phyloP scores from a whole-genome alignment of 23 red algal genomes.

The Cyanidiococcus yangmingshanensis region DNA sequence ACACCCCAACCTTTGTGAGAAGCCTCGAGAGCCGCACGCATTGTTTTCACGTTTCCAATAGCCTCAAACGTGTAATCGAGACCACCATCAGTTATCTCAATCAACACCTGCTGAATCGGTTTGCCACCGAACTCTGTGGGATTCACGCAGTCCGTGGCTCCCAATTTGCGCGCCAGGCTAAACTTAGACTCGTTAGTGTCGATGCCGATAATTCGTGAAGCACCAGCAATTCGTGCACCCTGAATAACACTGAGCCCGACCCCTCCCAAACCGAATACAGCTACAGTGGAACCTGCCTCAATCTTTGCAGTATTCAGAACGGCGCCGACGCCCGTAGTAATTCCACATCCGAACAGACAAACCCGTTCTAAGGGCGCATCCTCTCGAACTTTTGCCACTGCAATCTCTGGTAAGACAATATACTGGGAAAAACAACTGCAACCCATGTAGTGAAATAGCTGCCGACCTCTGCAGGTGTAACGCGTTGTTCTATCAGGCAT shows the following conservation, averaged over 20 bases:
- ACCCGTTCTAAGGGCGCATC: constrained; percentile 65
- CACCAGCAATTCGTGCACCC: constrained; percentile 58
- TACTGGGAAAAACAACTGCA: constrained; percentile 75
- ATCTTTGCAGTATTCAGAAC: constrained; percentile 73
- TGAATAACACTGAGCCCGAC: constrained; percentile 69
- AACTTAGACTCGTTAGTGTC: constrained; percentile 76
- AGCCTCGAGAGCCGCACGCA: constrained; percentile 79
- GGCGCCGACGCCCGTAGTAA: constrained; percentile 78
- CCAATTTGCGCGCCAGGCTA: constrained; percentile 46
- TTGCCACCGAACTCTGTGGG: constrained; percentile 34
- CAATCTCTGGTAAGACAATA: constrained; percentile 74
- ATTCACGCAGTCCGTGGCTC: constrained; percentile 91
- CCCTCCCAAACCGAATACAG: constrained; percentile 68
- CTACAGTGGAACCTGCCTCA: constrained; percentile 67
- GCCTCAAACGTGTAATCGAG: constrained; percentile 95
- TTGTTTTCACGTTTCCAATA: constrained; percentile 61
- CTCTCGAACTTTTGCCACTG: constrained; percentile 53
- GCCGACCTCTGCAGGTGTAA: constrained; percentile 51
- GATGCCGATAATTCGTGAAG: constrained; percentile 51
- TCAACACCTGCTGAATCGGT: constrained; percentile 68
- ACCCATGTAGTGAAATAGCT: constrained; percentile 83
- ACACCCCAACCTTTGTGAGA: constrained; percentile 98
- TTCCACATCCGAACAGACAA: constrained; percentile 70
- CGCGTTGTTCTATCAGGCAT: constrained; percentile 81
- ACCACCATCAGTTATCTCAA: constrained; percentile 87